These are phyloP conservation scores for Aeminium ludgeri DNA, from an alignment of 495 filamentous ascomycete genomes.

Conservation along the genomic window DNA sequence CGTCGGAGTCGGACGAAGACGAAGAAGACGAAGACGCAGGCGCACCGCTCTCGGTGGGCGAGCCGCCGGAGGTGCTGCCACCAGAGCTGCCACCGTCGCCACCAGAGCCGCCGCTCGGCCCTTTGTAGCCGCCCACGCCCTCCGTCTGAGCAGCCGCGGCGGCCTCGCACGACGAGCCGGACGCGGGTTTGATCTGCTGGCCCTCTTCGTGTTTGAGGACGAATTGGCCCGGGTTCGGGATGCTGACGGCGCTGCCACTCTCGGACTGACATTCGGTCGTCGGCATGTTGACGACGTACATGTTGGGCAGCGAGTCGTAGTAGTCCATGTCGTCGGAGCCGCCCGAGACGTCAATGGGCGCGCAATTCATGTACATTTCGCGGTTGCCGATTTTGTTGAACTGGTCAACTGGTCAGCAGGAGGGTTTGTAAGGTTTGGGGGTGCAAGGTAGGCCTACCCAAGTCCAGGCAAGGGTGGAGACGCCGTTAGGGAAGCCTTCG, in stretches of 20 bases:
- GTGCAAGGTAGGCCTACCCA: too few species aligned
- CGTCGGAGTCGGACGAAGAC: conserved; percentile 1
- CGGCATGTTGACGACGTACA: conserved; percentile 43
- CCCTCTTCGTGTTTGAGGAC: background rate
- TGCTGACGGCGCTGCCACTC: conserved; percentile 1
- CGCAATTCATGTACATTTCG: conserved; percentile 49
- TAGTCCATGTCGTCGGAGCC: conserved; percentile 19
- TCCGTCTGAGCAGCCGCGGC: background rate
- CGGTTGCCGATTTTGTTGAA: conserved; percentile 21
- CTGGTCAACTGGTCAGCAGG: too few species aligned
- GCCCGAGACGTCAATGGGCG: conserved; percentile 33
- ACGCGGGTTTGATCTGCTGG: background rate
- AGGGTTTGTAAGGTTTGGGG: too few species aligned
- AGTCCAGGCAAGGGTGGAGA: conserved; percentile 35
- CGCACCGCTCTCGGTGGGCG: conserved; percentile 1
- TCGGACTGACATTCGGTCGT: conserved; percentile 10
- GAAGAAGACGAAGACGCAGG: conserved; percentile 1
- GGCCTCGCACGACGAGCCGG: background rate
- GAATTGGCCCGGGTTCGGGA: conserved; percentile 5
- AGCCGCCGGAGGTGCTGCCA: background rate
- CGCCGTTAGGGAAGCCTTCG: conserved; percentile 36
- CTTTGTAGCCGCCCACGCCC: conserved; percentile 3
- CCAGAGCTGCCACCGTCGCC: background rate
- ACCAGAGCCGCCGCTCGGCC: background rate
- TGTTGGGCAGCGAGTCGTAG: conserved; percentile 30